Conservation (phyloP, 2,329 filamentous ascomycete species). For the Graphiopsis chlorocephala region DNA sequence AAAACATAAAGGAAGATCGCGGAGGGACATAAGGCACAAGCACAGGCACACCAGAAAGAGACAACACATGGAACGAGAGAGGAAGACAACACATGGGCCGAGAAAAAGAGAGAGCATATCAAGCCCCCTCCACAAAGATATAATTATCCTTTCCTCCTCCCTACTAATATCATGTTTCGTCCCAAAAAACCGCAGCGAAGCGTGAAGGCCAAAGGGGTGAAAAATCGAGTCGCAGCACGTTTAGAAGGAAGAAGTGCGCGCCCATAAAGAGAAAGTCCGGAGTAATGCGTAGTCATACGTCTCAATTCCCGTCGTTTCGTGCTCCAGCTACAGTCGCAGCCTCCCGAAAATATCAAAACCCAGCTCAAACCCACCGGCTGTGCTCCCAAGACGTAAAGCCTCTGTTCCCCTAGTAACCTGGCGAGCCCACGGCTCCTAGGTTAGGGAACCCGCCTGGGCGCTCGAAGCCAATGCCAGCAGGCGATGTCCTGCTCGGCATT, state of each 20-base stretch:
- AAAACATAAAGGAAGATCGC: background rate
- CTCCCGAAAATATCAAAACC: background rate
- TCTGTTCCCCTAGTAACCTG: constrained; percentile 6
- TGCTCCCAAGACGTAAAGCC: background rate
- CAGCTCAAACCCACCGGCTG: background rate
- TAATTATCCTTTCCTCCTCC: background rate
- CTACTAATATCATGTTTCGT: background rate
- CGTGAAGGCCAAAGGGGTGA: background rate
- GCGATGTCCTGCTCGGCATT: constrained; percentile 42
- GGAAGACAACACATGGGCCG: background rate
- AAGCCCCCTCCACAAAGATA: background rate
- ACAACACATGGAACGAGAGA: background rate
- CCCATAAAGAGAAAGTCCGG: background rate
- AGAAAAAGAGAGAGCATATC: background rate
- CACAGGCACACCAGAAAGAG: background rate
- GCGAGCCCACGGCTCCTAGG: constrained; percentile 25
- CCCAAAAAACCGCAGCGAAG: background rate
- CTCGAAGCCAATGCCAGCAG: constrained; percentile 31
- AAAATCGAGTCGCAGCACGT: background rate
- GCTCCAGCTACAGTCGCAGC: background rate
- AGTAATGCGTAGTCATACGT: background rate
- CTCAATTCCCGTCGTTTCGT: background rate
- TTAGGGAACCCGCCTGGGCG: constrained; percentile 24
- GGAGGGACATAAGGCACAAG: too few species aligned
- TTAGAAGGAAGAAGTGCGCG: background rate